These are phyloP conservation scores for Kwoniella europaea DNA, from an alignment of 768 basidiomycete genomes.

Conservation along the genomic window DNA sequence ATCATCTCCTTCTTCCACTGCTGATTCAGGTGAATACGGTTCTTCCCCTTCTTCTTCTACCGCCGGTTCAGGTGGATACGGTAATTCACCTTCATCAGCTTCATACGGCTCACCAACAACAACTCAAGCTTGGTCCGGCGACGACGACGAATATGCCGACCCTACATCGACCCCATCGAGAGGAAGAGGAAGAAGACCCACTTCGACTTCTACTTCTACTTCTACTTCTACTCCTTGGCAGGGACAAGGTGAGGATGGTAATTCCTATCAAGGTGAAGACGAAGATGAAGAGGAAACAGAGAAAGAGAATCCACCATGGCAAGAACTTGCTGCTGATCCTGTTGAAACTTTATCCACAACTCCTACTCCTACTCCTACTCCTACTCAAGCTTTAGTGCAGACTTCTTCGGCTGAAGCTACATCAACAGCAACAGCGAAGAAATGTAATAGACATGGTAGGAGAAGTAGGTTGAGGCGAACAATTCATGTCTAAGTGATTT, in stretches of 20 bases:
- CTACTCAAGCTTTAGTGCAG: no score
- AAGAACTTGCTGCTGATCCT: slow-evolving; percentile 10
- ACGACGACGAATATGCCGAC: not conserved
- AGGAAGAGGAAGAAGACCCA: not conserved
- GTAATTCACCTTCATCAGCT: not conserved
- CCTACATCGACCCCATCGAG: not conserved
- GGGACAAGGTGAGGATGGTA: not conserved
- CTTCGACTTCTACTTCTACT: not conserved
- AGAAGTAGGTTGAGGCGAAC: slow-evolving; percentile 1
- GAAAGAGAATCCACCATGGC: not conserved
- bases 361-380: no score
- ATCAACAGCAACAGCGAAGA: not conserved
- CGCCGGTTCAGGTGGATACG: not conserved
- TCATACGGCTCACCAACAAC: not conserved
- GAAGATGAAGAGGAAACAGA: not conserved
- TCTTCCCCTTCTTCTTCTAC: not conserved
- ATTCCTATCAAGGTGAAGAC: not conserved
- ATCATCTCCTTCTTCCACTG: not conserved
- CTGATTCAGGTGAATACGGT: not conserved
- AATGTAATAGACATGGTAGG: slow-evolving; percentile 6
- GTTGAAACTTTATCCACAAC: not conserved
- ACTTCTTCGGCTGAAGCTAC: no score
- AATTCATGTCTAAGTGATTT: not conserved
- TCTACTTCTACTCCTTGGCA: not conserved
- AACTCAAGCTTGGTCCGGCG: not conserved